A percentile compares a stretch with the other conserved stretches of the same genome.
phyloP scores from a whole-genome alignment of 495 filamentous ascomycete genomes.

The Aspergillus biplanus region DNA sequence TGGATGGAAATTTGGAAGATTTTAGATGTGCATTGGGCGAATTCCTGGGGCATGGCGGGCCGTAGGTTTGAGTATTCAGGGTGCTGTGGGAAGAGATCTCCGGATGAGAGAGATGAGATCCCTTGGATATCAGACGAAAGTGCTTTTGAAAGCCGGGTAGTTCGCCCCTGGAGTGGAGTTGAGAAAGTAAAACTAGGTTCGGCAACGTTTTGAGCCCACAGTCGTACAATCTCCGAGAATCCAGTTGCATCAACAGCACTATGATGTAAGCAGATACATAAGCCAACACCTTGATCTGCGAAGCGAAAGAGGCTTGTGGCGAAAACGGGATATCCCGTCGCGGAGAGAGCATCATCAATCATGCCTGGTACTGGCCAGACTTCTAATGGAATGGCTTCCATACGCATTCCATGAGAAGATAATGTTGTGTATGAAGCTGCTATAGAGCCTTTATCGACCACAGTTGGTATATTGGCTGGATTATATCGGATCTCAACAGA shows the following conservation, averaged over 20 bases:
- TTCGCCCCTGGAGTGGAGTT: neutral
- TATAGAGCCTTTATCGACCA: constrained; percentile 17
- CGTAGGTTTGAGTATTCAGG: constrained; percentile 18
- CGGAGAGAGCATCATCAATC: neutral
- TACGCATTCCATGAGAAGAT: constrained; percentile 1
- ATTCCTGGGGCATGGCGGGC: constrained; percentile 2
- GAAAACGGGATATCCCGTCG: constrained; percentile 10
- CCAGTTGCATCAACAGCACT: constrained; percentile 15
- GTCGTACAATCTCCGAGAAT: constrained; percentile 12
- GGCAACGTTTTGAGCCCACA: constrained; percentile 10
- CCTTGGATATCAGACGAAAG: constrained; percentile 6
- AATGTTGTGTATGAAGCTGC: neutral
- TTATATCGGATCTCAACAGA: constrained; percentile 16
- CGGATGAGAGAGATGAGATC: constrained; percentile 1
- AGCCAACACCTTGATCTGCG: constrained; percentile 9
- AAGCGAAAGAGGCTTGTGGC: constrained; percentile 19
- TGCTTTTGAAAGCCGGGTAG: constrained; percentile 2
- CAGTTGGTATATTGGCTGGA: neutral
- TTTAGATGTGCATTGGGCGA: constrained; percentile 16
- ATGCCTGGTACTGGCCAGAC: constrained; percentile 13
- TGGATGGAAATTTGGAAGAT: constrained; percentile 10
- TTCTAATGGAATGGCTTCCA: constrained; percentile 10
- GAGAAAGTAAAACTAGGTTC: constrained; percentile 4
- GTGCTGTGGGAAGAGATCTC: constrained; percentile 7
- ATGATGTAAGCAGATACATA: constrained; percentile 20